Conservation (phyloP, 106 monocot genomes). For the Cymbidium sinense region DNA sequence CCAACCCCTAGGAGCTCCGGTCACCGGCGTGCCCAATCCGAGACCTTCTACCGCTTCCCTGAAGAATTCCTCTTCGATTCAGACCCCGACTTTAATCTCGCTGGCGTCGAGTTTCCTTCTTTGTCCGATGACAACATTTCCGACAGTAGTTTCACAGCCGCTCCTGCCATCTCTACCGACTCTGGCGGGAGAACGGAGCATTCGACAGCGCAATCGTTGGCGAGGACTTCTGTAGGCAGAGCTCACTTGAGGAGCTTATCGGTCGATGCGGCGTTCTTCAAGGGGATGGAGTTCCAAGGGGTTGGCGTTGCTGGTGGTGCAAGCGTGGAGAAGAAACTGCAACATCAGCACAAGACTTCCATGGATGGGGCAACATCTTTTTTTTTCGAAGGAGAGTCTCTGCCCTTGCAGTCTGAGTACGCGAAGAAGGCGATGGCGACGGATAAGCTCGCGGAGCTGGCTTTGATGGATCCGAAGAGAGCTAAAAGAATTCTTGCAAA, state of each 20-base stretch:
- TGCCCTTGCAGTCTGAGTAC: slow-evolving; percentile 41
- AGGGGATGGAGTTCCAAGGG: too few species aligned
- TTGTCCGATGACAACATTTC: slow-evolving; percentile 54
- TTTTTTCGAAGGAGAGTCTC: too few species aligned
- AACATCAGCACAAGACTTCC: slow-evolving; percentile 59
- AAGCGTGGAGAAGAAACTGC: neutral
- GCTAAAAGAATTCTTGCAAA: too few species aligned
- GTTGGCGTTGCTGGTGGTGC: too few species aligned
- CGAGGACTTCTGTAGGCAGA: neutral
- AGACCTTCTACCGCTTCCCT: too few species aligned
- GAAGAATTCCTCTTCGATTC: too few species aligned
- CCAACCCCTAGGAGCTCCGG: slow-evolving; percentile 5
- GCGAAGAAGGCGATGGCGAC: slow-evolving; percentile 83
- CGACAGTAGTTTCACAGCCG: slow-evolving; percentile 11
- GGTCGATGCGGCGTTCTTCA: too few species aligned
- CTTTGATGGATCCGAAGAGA: too few species aligned
- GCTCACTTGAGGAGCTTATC: slow-evolving; percentile 63
- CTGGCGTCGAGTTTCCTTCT: too few species aligned
- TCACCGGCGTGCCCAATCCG: too few species aligned
- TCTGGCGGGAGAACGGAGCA: neutral
- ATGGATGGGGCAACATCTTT: slow-evolving; percentile 49
- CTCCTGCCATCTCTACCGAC: slow-evolving; percentile 4
- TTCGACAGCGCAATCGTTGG: neutral
- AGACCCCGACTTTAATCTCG: too few species aligned
- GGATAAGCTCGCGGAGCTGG: slow-evolving; percentile 82